Percentiles rank a stretch among this genome's conserved stretches.
These are phyloP conservation scores for Candida jianshihensis DNA, from an alignment of 805 yeast genomes.

Conservation along the genomic window DNA sequence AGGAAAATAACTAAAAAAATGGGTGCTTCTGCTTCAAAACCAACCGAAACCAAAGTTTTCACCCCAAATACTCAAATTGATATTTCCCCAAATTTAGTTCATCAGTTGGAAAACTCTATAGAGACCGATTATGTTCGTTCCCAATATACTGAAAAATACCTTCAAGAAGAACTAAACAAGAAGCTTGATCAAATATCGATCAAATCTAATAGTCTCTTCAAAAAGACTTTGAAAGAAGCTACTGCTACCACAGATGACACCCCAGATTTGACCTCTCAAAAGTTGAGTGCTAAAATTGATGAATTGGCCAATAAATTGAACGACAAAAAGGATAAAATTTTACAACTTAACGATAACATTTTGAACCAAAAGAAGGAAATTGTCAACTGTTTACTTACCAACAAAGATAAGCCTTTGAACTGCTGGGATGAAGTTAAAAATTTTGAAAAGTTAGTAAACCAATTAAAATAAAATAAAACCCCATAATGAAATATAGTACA, in stretches of 20 bases:
- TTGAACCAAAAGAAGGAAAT: slow-evolving; percentile 43
- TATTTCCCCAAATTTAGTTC: slow-evolving; percentile 55
- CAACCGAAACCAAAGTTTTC: slow-evolving; percentile 55
- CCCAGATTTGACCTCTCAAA: slow-evolving; percentile 22
- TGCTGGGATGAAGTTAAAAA: slow-evolving; percentile 77
- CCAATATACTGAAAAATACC: slow-evolving; percentile 58
- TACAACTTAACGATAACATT: slow-evolving; percentile 33
- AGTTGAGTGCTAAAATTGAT: slow-evolving; percentile 36
- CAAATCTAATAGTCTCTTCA: slow-evolving; percentile 45
- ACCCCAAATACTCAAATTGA: slow-evolving; percentile 64
- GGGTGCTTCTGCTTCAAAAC: slow-evolving; percentile 58
- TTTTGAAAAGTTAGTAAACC: slow-evolving; percentile 54
- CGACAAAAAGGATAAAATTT: slow-evolving; percentile 27
- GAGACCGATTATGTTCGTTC: slow-evolving; percentile 70
- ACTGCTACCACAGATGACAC: slow-evolving; percentile 30
- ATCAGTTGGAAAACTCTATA: slow-evolving; percentile 52
- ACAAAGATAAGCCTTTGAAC: slow-evolving; percentile 62
- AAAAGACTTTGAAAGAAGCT: slow-evolving; percentile 38
- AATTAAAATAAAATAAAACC: slow-evolving; percentile 25
- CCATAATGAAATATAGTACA: not conserved
- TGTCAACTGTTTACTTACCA: slow-evolving; percentile 47
- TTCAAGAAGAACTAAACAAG: slow-evolving; percentile 57
- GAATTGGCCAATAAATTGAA: slow-evolving; percentile 30
- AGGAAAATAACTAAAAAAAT: too few species aligned
- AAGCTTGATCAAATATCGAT: slow-evolving; percentile 49